A percentile compares a stretch with the other conserved stretches of the same genome.
Evolutionary conservation across 345 rosid genomes (phyloP).

Genomic region (Euphorbia pulcherrima): DNA sequence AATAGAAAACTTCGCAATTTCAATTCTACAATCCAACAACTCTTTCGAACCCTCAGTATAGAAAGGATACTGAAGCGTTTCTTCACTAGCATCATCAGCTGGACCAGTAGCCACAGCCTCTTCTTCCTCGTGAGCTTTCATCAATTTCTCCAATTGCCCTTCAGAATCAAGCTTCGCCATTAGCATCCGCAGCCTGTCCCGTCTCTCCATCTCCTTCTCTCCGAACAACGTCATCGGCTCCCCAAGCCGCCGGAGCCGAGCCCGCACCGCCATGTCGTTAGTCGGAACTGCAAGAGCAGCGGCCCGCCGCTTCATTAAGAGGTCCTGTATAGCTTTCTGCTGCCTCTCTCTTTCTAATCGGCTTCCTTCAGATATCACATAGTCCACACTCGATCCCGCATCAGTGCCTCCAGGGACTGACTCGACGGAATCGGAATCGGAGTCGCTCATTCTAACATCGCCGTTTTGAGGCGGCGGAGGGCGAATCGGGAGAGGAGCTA

Average conservation of each 20-base stretch:
- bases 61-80: slow-evolving; percentile 66
- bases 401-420: slow-evolving; percentile 15
- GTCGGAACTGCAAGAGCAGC: slow-evolving; percentile 97
- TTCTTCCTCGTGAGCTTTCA: slow-evolving; percentile 87
- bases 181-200: slow-evolving; percentile 77
- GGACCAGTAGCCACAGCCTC: slow-evolving; percentile 52
- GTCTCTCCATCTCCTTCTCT: slow-evolving; percentile 94
- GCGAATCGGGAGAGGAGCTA: slow-evolving; percentile 46
- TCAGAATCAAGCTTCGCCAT: slow-evolving; percentile 82
- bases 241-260: slow-evolving; percentile 81
- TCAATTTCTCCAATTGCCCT: slow-evolving; percentile 75
- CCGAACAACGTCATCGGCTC: slow-evolving; percentile 95
- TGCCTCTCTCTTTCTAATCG: slow-evolving; percentile 67
- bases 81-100: slow-evolving; percentile 57
- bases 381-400: slow-evolving; percentile 33
- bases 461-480: slow-evolving; percentile 57
- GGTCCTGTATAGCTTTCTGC: slow-evolving; percentile 78
- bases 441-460: slow-evolving; percentile 43
- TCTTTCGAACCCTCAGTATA: slow-evolving; percentile 75
- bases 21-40: slow-evolving; percentile 65
- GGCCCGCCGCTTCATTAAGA: slow-evolving; percentile 79
- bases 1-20: slow-evolving; percentile 69
- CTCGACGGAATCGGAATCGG: slow-evolving; percentile 59
- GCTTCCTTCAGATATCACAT: slow-evolving; percentile 69
- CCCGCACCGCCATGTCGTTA: slow-evolving; percentile 84